Conservation (phyloP, 2,329 filamentous ascomycete genomes). For the Aphanoascus verrucosus region DNA sequence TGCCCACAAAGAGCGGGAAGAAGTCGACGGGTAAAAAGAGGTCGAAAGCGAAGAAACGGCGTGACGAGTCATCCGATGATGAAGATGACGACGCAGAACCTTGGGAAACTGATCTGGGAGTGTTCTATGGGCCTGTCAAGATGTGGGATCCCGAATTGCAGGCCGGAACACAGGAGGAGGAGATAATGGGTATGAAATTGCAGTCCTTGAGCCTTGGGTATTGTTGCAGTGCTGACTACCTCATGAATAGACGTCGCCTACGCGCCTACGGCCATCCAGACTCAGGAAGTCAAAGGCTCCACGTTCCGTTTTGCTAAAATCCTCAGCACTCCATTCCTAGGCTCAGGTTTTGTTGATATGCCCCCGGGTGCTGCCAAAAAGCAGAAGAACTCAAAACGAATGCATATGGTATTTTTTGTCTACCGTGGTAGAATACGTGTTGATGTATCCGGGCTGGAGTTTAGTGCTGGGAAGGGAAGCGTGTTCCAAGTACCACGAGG, state of each 20-base stretch:
- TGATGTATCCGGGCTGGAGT: constrained; percentile 47
- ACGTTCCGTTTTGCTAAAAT: constrained; percentile 85
- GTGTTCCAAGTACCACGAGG: constrained; percentile 93
- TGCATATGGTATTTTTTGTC: constrained; percentile 96
- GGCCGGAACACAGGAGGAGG: constrained; percentile 29
- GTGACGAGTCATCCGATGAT: constrained; percentile 32
- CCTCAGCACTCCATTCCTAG: constrained; percentile 73
- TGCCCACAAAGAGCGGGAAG: constrained; percentile 26
- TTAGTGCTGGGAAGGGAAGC: constrained; percentile 76
- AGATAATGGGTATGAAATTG: constrained; percentile 28
- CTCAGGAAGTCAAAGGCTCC: constrained; percentile 49
- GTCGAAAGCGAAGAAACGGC: constrained; percentile 28
- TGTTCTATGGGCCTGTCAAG: constrained; percentile 35
- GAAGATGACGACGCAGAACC: constrained; percentile 31
- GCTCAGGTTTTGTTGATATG: constrained; percentile 79
- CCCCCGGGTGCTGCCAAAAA: constrained; percentile 74
- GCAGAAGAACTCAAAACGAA: constrained; percentile 83
- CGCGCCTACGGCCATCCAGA: constrained; percentile 46
- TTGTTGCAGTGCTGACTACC: constrained; percentile 18
- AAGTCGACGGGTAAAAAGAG: constrained; percentile 28
- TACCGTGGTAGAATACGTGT: constrained; percentile 72
- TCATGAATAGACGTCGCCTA: constrained; percentile 47
- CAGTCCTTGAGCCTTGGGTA: neutral
- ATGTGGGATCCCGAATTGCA: constrained; percentile 35
- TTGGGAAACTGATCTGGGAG: constrained; percentile 35